Base-by-base conservation (phyloP, 192 early-diverging fungal genomes). In the Funneliformis mosseae region DNA sequence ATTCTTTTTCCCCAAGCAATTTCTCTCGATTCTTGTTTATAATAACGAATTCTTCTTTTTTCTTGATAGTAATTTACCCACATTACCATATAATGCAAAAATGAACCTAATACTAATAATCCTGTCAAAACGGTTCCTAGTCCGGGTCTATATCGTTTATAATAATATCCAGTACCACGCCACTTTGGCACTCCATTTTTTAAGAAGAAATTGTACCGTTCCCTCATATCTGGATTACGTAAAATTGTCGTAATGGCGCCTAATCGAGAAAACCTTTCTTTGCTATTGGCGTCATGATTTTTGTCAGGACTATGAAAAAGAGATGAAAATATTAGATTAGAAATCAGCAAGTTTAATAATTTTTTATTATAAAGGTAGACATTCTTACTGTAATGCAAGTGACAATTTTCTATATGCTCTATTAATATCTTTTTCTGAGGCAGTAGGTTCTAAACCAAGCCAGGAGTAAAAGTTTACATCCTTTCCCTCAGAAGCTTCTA, bases 101-200 rank as follows among this genome's bases (percentile, higher is more conserved):
- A 85, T 10, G 89, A 87, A 8, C 43, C 82, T 79, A 94, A 85
- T 59, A 90, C 16, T 33, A 85, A 41, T 38, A 95, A 84, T 6
- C 91, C 89, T 18, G 85, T 82, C 1, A 89, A 5, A 12, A 92
- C 94, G 3, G 84, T 81, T 5, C 83, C 83, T n/a, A 95, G 85
- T 38, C 92, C 93, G 0, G 94, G 94, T 43, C 93, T 85, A 84
- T 91, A 93, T 50, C 94, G 90, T 42, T 86, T 81, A 81, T 95
- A 95, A 14, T 90, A 83, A 67, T 94, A 95, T 0, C 91, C 93
- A 68, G 93, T 92, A 46, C 93, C 94, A 67, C 94, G 86, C 94
- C 94, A 95, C 70, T 88, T 87, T 38, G 94, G 94, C 16, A 95
- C 92, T 18, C 94, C 94, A 80, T 94, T 94, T 81, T 92, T 93